Evolutionary conservation across 768 basidiomycete species (phyloP), one percentile per base, ranked within the genome.

Genomic region (Tulasnella sp.): DNA sequence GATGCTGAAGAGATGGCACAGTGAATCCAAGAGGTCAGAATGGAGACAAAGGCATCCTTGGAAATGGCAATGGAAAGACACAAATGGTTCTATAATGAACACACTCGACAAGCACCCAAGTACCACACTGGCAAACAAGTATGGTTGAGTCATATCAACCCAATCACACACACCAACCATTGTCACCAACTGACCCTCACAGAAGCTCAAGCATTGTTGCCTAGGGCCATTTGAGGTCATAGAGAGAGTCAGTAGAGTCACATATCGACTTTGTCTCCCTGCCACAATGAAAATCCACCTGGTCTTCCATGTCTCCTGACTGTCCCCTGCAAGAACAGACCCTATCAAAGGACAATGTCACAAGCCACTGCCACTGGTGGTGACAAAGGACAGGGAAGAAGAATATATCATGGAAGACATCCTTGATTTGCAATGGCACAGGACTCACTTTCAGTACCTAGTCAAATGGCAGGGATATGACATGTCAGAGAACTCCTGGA

Each of bases 391-490:
- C 21, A 45, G 55, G 0, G 65, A 64, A 17, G 19, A 32, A 21
- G 29, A 52, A 48, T 44, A 64, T 29, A 63, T 63, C 27, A 67
- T 65, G 3, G 55, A 70, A 29, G 58, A 67, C 3, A 65, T 72
- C 2, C 44, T 68, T 0, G 64, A 71, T 42, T 63, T 59, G 0
- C 51, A 62, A 2, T 24, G 50, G 0, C 32, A 47, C 0, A 17
- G 64, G 3, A 52, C 59, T 13, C 38, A 48, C 2, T 17, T 69
- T 0, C 59, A 68, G 11, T 73, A 73, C 32, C 51, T 68, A 0
- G 55, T 73, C 3, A 64, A 68, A 15, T 73, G 70, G 68, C 68
- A 68, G 26, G 69, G 65, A 0, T 56, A 13, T 41, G 65, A 38
- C 15, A 15, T 38, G 15, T 38, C 34, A 5, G 15, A 38, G 15